Percentiles rank a stretch among this genome's conserved stretches.
phyloP scores from a whole-genome alignment of 306 rosid genomes.

The Cucumis cinereus region DNA sequence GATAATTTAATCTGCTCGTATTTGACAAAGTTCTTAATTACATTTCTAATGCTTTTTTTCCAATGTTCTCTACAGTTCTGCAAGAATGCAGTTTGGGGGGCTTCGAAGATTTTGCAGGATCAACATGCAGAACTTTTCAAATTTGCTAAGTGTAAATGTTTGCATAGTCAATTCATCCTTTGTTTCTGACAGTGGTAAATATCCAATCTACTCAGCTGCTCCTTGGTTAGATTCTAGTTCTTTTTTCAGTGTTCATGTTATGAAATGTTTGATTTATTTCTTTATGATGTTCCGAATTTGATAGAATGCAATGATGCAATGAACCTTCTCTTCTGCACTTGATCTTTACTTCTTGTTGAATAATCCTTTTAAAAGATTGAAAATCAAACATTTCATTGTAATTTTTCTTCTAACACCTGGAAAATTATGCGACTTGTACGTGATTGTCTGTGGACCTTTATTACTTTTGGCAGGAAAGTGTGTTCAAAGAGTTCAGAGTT shows the following conservation, averaged over 20 bases:
- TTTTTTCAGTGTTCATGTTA: neutral
- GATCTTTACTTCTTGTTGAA: neutral
- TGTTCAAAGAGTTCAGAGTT: constrained; percentile 4
- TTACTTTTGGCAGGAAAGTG: constrained; percentile 13
- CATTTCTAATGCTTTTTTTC: neutral
- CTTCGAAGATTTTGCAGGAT: neutral
- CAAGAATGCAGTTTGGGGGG: neutral
- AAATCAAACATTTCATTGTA: neutral
- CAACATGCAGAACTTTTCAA: neutral
- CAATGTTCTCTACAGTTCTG: neutral
- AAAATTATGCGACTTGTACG: neutral
- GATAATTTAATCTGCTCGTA: neutral
- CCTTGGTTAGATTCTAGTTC: neutral
- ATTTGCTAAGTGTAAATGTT: neutral
- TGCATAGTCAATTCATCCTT: neutral
- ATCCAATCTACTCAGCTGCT: neutral
- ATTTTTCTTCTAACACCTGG: neutral
- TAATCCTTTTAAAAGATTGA: neutral
- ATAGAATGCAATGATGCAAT: neutral
- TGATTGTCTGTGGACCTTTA: neutral
- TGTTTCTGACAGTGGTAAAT: neutral
- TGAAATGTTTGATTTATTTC: neutral
- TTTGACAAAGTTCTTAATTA: neutral
- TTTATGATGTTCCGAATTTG: neutral
- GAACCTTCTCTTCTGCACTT: neutral